A percentile compares a stretch with the other conserved stretches of the same genome.
phyloP scores from a whole-genome alignment of 768 basidiomycete species.

The Xerocomus brunneocitrinus region DNA sequence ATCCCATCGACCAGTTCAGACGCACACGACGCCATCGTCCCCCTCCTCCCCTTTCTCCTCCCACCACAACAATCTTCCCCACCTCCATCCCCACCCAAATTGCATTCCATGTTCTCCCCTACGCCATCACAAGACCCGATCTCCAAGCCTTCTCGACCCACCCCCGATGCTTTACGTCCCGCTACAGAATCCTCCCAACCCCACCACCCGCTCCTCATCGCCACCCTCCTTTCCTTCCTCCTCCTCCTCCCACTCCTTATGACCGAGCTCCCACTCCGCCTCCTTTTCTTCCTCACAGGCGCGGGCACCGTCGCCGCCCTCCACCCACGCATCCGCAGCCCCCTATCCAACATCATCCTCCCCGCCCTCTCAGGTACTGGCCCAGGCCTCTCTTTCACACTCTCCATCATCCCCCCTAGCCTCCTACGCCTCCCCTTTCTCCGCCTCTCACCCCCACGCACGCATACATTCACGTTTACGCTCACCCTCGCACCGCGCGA shows the following conservation, averaged over 20 bases:
- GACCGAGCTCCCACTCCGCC: constrained; percentile 38
- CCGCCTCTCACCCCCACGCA: not conserved
- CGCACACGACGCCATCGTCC: constrained; percentile 47
- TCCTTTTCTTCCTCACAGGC: constrained; percentile 36
- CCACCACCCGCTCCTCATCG: constrained; percentile 32
- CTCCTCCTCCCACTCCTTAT: constrained; percentile 40
- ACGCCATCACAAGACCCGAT: not conserved
- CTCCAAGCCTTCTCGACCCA: not conserved
- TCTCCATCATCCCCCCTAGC: constrained; percentile 7
- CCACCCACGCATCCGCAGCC: constrained; percentile 8
- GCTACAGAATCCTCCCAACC: constrained; percentile 1
- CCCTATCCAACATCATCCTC: not conserved
- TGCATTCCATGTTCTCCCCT: constrained; percentile 33
- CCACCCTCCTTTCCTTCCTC: constrained; percentile 40
- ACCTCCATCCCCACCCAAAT: constrained; percentile 46
- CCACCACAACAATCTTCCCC: constrained; percentile 43
- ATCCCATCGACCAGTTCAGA: constrained; percentile 49
- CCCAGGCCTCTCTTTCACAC: constrained; percentile 15
- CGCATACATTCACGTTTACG: constrained; percentile 11
- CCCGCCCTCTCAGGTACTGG: constrained; percentile 11
- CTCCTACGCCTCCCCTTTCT: constrained; percentile 1
- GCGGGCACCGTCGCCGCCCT: constrained; percentile 11
- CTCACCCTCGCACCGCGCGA: constrained; percentile 18
- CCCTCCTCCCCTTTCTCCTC: constrained; percentile 39
- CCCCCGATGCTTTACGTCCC: not conserved